Evolutionary conservation across 805 yeast genomes (phyloP).

Genomic region (Myxozyma mucilagina): DNA sequence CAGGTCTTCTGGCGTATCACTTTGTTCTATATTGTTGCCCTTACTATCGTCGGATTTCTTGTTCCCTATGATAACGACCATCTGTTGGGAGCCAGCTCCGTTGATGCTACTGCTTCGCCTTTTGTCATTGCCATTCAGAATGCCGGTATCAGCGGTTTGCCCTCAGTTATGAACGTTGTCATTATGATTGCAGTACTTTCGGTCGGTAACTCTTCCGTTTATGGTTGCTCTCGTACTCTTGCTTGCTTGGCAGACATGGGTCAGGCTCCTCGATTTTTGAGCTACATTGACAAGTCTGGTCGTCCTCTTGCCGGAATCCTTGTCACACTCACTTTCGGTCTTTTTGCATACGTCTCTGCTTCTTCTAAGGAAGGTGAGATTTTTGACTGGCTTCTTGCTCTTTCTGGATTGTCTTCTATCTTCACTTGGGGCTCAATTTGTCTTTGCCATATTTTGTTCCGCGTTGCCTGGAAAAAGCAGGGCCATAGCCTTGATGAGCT

Average conservation of each 20-base stretch:
- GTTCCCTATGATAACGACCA: slow-evolving; percentile 64
- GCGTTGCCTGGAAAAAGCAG: slow-evolving; percentile 59
- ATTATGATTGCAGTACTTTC: slow-evolving; percentile 67
- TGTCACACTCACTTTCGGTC: slow-evolving; percentile 51
- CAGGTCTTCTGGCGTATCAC: slow-evolving; percentile 83
- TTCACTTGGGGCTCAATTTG: slow-evolving; percentile 80
- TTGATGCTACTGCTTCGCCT: slow-evolving; percentile 68
- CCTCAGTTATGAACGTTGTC: slow-evolving; percentile 69
- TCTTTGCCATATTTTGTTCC: slow-evolving; percentile 66
- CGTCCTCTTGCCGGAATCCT: slow-evolving; percentile 72
- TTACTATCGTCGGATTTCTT: slow-evolving; percentile 60
- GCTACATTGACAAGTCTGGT: slow-evolving; percentile 74
- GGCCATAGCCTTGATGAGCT: slow-evolving; percentile 71
- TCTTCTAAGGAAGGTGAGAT: slow-evolving; percentile 52
- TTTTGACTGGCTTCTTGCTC: slow-evolving; percentile 74
- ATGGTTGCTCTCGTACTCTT: slow-evolving; percentile 67
- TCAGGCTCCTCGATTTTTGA: slow-evolving; percentile 59
- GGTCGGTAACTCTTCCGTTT: slow-evolving; percentile 72
- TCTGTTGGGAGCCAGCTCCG: slow-evolving; percentile 49
- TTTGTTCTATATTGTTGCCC: slow-evolving; percentile 64
- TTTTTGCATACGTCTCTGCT: slow-evolving; percentile 63
- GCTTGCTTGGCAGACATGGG: slow-evolving; percentile 68
- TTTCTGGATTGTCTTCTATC: slow-evolving; percentile 74
- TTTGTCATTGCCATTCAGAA: slow-evolving; percentile 69
- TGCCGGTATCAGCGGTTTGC: slow-evolving; percentile 67